Conservation (phyloP, 2,329 filamentous ascomycete genomes). For the Bipolaris oryzae region DNA sequence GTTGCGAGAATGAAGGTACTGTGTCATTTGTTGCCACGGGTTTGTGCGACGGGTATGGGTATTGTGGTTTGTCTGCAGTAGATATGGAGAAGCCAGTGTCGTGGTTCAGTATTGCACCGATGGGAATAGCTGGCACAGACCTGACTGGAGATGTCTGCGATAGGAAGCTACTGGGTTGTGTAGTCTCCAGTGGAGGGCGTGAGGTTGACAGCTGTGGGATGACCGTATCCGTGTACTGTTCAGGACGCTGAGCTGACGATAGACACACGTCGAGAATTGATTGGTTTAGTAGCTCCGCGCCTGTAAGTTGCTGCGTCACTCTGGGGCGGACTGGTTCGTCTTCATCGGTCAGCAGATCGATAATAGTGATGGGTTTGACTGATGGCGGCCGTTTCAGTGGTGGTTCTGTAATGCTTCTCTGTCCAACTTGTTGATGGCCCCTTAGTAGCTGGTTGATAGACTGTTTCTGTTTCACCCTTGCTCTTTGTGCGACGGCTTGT, state of each 20-base stretch:
- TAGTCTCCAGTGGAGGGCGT: background rate
- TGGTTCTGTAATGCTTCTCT: background rate
- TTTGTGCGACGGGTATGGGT: background rate
- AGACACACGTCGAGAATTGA: background rate
- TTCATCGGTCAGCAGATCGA: conserved; percentile 8
- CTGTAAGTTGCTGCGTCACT: background rate
- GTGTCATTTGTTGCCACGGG: background rate
- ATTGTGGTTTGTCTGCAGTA: background rate
- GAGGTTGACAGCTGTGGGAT: background rate
- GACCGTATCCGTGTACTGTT: background rate
- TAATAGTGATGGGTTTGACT: conserved; percentile 2
- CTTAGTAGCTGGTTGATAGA: background rate
- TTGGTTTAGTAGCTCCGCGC: background rate
- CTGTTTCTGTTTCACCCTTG: background rate
- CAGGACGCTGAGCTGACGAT: background rate
- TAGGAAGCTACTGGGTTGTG: background rate
- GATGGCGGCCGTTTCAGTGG: background rate
- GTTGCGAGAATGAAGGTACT: background rate
- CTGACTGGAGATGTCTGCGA: background rate
- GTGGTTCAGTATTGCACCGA: background rate
- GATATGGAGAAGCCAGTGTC: background rate
- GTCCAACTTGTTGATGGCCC: background rate
- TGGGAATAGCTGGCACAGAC: background rate
- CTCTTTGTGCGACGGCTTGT: conserved; percentile 2
- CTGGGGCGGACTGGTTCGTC: background rate